Base-by-base conservation (phyloP, 306 rosid genomes). In the Casuarina cunninghamiana region DNA sequence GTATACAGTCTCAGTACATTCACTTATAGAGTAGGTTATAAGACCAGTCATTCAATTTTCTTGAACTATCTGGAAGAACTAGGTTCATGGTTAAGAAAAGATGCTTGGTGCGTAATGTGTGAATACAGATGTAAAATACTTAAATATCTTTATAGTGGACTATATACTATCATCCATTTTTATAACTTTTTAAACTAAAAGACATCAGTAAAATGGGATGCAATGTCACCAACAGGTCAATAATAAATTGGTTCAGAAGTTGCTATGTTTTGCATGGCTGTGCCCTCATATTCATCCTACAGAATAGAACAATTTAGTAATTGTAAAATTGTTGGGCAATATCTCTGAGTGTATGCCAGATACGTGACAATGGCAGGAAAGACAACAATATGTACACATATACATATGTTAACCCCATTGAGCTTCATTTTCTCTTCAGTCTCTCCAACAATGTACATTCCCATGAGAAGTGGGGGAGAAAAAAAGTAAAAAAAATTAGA, bases 371-470 rank as follows among this genome's bases (percentile, higher is more conserved):
- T 67, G 54, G 76, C 50, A 50, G 67, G 45, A 76, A 10, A 58
- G 65, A 57, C 76, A 72, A 55, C 50, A 46, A 9, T 46, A 6
- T 6, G 10, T 6, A 46, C 10, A 1, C 50, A 46, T 8, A 46
- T 46, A 46, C 9, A 11, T 57, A 6, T 12, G 7, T 21, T 19
- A 6, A 57, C 10, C 38, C 21, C 35, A 44, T 44, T 63, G 54
- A 73, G 77, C 55, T 60, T 38, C 72, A 35, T 9, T 69, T 38
- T 38, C 50, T 76, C 63, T 57, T 57, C 13, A 21, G 7, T 2
- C 37, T n/a, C 63, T 57, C 32, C 63, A 21, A 38, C 35, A 10
- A 21, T 13, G 38, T 2, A 2, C 3, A 0, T 57, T 21, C 7
- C 10, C 63, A 57, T 6, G 37, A 57, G 21, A 21, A 10, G 13